Conservation (phyloP, 441 rosid species). For the Erysimum cheiri region DNA sequence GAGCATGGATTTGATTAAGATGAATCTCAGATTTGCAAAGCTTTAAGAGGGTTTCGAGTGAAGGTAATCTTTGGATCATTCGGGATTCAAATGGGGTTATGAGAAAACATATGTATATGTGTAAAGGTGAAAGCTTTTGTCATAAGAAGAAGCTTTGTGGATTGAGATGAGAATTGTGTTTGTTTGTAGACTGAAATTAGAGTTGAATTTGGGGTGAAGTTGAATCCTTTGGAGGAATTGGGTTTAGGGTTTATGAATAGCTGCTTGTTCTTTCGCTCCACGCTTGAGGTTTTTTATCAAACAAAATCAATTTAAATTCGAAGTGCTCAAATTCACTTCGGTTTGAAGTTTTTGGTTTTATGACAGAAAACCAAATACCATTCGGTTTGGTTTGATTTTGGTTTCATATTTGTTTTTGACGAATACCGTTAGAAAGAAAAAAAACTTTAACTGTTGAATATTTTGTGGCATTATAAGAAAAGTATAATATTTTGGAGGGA, state of each 20-base stretch:
- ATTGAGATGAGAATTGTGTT: background rate
- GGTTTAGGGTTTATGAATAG: slow-evolving; percentile 16
- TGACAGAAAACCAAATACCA: too few relatives aligned
- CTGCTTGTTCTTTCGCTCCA: background rate
- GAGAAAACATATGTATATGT: background rate
- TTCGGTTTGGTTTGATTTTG: too few relatives aligned
- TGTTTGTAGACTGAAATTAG: background rate
- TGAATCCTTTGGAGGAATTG: slow-evolving; percentile 14
- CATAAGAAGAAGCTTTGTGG: slow-evolving; percentile 21
- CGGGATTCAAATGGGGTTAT: slow-evolving; percentile 25
- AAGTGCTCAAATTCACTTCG: too few relatives aligned
- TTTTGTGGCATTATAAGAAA: too few relatives aligned
- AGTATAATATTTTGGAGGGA: too few relatives aligned
- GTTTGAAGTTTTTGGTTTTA: too few relatives aligned
- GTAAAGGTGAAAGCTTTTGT: background rate
- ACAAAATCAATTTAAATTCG: background rate
- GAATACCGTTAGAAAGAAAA: too few relatives aligned
- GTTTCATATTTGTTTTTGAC: too few relatives aligned
- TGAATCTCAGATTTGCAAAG: slow-evolving; percentile 57
- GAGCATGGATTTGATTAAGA: slow-evolving; percentile 72
- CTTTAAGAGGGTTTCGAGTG: slow-evolving; percentile 58
- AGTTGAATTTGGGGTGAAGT: background rate
- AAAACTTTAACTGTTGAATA: too few relatives aligned
- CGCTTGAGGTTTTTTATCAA: background rate
- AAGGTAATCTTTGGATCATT: slow-evolving; percentile 45